These are phyloP conservation scores for Arthrinium puccinioides DNA, from an alignment of 2,329 filamentous ascomycete genomes.

Conservation along the genomic window DNA sequence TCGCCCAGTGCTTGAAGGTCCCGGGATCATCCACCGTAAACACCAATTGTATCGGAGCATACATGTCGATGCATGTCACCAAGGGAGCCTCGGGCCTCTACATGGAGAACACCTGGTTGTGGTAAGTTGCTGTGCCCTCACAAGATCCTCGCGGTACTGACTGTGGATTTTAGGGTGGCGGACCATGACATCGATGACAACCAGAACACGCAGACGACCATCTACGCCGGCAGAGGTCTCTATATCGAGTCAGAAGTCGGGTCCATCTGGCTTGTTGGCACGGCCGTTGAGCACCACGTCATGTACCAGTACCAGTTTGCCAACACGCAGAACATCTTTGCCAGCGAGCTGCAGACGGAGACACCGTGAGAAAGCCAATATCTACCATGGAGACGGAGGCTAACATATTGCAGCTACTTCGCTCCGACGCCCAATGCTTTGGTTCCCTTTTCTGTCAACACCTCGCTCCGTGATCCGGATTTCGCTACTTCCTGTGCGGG, in stretches of 20 bases:
- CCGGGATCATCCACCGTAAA: constrained; percentile 22
- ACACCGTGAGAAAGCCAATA: constrained; percentile 26
- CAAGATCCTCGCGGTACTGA: constrained; percentile 11
- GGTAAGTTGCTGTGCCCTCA: constrained; percentile 23
- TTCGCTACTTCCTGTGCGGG: constrained; percentile 36
- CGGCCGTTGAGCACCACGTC: constrained; percentile 52
- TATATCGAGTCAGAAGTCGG: constrained; percentile 30
- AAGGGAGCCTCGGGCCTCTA: constrained; percentile 23
- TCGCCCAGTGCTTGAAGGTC: constrained; percentile 57
- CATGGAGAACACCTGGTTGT: constrained; percentile 37
- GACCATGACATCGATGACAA: constrained; percentile 50
- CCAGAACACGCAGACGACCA: constrained; percentile 38
- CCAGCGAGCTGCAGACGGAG: constrained; percentile 57
- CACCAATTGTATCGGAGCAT: constrained; percentile 27
- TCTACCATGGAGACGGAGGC: background rate
- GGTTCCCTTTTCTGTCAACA: constrained; percentile 38
- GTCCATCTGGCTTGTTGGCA: constrained; percentile 50
- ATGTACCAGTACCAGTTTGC: constrained; percentile 58
- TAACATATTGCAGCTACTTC: too few relatives aligned
- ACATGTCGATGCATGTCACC: constrained; percentile 31
- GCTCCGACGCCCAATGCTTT: constrained; percentile 51
- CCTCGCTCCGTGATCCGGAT: constrained; percentile 34
- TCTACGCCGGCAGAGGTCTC: constrained; percentile 46
- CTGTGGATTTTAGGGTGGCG: too few relatives aligned
- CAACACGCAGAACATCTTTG: constrained; percentile 49